phyloP scores from a whole-genome alignment of 352 stramenopile genomes.

The Phytophthora pistaciae region DNA sequence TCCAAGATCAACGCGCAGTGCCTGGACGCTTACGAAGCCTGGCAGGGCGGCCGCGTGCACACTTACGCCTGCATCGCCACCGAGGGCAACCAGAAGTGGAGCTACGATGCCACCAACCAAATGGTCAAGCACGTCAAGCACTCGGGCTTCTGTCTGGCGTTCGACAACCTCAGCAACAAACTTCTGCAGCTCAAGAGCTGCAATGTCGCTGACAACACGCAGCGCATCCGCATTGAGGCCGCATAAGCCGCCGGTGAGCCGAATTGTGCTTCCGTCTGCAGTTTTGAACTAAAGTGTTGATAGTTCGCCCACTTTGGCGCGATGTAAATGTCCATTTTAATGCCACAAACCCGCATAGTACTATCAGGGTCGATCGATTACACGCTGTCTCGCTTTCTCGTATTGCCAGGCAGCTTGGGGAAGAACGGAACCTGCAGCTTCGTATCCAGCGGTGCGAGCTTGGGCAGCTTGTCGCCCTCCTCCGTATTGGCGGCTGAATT shows the following conservation, averaged over 20 bases:
- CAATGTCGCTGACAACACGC: conserved; percentile 46
- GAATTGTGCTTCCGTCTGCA: background rate
- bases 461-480: conserved; percentile 34
- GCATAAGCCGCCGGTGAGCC: conserved; percentile 19
- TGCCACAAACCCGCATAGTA: background rate
- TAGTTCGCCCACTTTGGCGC: background rate
- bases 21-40: conserved; percentile 69
- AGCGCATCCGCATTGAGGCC: conserved; percentile 44
- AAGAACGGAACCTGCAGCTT: conserved; percentile 88
- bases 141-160: conserved; percentile 59
- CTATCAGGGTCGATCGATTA: background rate
- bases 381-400: conserved; percentile 26
- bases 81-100: conserved; percentile 73
- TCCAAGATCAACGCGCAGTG: conserved; percentile 61
- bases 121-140: conserved; percentile 62
- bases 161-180: conserved; percentile 52
- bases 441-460: conserved; percentile 63
- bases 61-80: conserved; percentile 57
- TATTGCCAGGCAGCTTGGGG: conserved; percentile 32
- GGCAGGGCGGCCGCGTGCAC: conserved; percentile 65
- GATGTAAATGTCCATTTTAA: background rate
- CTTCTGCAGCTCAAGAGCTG: conserved; percentile 62
- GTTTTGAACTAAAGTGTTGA: background rate
- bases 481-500: conserved; percentile 33
- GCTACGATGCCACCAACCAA: conserved; percentile 48